Percentiles rank a stretch among this genome's conserved stretches.
phyloP scores from a whole-genome alignment of 345 rosid species.

The Odontarrhena argentea region DNA sequence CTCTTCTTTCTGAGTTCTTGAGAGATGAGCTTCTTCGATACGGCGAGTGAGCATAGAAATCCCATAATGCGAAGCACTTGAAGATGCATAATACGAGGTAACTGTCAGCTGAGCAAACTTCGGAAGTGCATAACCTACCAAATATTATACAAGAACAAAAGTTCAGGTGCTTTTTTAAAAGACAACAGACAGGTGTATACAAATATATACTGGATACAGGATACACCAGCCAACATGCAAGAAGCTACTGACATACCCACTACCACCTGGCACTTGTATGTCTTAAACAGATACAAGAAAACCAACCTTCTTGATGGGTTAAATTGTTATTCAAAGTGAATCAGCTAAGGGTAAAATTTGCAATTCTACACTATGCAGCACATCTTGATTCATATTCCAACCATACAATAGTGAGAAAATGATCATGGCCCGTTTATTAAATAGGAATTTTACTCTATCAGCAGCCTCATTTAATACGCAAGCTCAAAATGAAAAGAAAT shows the following conservation, averaged over 20 bases:
- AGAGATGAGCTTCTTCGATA: slow-evolving; percentile 63
- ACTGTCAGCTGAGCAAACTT: slow-evolving; percentile 80
- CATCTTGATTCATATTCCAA: not conserved
- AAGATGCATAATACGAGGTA: slow-evolving; percentile 86
- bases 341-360: slow-evolving; percentile 5
- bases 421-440: not conserved
- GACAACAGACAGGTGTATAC: not conserved
- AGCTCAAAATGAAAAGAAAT: not conserved
- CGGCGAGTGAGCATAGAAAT: slow-evolving; percentile 77
- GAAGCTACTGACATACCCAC: slow-evolving; percentile 15
- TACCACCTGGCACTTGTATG: slow-evolving; percentile 17
- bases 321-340: not conserved
- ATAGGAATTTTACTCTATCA: slow-evolving; percentile 5
- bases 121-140: slow-evolving; percentile 80
- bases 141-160: slow-evolving; percentile 11
- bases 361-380: not conserved
- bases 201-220: slow-evolving; percentile 2
- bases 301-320: not conserved
- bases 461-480: not conserved
- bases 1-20: slow-evolving; percentile 51
- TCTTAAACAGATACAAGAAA: not conserved
- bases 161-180: slow-evolving; percentile 27
- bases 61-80: slow-evolving; percentile 91
- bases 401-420: not conserved
- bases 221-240: slow-evolving; percentile 7